These are phyloP conservation scores for Sporisorium reilianum DNA, from an alignment of 1,284 basidiomycete genomes.

Conservation along the genomic window DNA sequence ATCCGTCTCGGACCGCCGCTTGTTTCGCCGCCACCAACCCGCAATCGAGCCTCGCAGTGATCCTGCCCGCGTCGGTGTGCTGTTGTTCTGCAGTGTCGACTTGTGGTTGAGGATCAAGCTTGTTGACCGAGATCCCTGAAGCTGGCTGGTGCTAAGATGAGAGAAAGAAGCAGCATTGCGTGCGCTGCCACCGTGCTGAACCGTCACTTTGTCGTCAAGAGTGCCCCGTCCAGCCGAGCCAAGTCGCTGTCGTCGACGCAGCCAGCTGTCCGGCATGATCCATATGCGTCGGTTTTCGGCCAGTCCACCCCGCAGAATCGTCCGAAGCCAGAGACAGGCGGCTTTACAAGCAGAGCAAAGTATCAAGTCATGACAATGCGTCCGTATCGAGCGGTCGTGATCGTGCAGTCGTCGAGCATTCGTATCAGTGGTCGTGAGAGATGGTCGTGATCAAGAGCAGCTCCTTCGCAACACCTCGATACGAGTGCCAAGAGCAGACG, in stretches of 20 bases:
- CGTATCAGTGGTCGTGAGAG: conserved; percentile 5
- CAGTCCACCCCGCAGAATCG: neutral
- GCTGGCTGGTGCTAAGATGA: neutral
- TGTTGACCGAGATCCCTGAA: neutral
- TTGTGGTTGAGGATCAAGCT: neutral
- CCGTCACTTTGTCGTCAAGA: neutral
- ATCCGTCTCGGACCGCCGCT: conserved; percentile 17
- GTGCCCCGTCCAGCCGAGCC: neutral
- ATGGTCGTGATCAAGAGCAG: neutral
- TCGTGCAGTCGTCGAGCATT: neutral
- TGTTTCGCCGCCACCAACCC: conserved; percentile 1
- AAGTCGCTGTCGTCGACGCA: neutral
- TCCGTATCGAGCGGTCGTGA: neutral
- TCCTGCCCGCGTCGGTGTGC: neutral
- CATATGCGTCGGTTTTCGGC: neutral
- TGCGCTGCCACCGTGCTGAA: neutral
- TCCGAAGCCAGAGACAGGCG: neutral
- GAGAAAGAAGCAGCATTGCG: neutral
- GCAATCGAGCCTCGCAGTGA: neutral
- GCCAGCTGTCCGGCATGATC: conserved; percentile 12
- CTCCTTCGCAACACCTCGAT: neutral
- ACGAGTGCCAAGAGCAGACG: neutral
- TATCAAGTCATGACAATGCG: neutral
- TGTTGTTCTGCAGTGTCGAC: neutral
- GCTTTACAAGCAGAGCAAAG: neutral